These are phyloP conservation scores for Suillus placidus DNA, from an alignment of 768 basidiomycete species.

Conservation along the genomic window DNA sequence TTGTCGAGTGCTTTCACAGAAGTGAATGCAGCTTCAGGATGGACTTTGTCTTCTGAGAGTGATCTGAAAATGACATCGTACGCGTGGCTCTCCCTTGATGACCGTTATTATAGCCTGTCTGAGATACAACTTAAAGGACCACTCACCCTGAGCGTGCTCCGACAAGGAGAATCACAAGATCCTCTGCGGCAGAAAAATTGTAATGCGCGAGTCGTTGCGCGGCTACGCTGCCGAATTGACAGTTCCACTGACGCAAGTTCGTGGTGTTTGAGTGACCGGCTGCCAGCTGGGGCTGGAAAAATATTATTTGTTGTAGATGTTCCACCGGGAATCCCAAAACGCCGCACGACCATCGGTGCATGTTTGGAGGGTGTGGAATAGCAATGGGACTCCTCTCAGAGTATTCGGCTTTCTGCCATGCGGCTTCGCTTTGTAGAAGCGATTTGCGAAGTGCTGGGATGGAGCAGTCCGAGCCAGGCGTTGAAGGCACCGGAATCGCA, in stretches of 20 bases:
- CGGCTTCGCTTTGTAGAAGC: neutral
- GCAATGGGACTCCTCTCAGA: neutral
- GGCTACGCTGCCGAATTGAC: neutral
- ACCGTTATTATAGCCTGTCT: neutral
- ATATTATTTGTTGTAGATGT: neutral
- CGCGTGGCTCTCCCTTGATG: neutral
- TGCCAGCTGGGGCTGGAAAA: neutral
- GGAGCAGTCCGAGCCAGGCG: neutral
- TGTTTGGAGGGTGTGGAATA: neutral
- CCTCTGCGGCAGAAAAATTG: neutral
- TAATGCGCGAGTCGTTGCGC: neutral
- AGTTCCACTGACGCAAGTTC: neutral
- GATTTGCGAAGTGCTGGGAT: too few relatives aligned
- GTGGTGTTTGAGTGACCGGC: neutral
- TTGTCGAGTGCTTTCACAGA: neutral
- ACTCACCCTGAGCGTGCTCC: neutral
- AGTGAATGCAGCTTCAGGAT: constrained; percentile 18
- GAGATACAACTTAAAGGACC: neutral
- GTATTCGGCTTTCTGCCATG: neutral
- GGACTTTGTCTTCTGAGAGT: constrained; percentile 2
- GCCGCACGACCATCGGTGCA: neutral
- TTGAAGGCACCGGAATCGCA: neutral
- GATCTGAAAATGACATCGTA: neutral
- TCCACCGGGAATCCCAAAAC: neutral
- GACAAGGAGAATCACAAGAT: neutral